Base-by-base conservation (phyloP, 768 basidiomycete species). In the Plicaturopsis crispa region DNA sequence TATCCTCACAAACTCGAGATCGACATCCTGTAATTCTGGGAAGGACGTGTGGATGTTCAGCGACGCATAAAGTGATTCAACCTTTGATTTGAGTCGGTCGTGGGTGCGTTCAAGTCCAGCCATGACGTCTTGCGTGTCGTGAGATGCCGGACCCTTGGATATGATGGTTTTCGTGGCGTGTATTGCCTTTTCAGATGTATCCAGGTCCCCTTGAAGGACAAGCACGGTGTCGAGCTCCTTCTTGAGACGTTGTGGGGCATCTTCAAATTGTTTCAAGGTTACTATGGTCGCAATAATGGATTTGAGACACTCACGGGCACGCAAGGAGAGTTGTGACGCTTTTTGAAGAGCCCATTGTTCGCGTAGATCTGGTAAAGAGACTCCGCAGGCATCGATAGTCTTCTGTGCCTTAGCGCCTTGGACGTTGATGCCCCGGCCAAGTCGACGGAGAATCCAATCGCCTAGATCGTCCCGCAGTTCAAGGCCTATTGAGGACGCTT, bases 211-310 rank as follows among this genome's bases (percentile, higher is more conserved):
- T 38, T 63, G 62, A 2, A 67, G 49, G 3, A 28, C 38, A 0
- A 67, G 39, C 0, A 67, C 41, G 0, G 44, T 42, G 32, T 64
- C 53, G 0, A 66, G 42, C 24, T 64, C 61, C 26, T 57, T 58
- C 23, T 60, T 60, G 3, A 66, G 44, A 2, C 48, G 35, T 0
- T 28, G 41, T 1, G 59, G 60, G 0, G 55, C 52, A 43, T 61
- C 60, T 60, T 24, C 3, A 37, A 20, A 35, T 30, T 22, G 17
- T 28, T 8, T 28, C 8, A 8, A 8, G 14, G 14, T 28, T 28
- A 14, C 10, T 28, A 14, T 28, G 14, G n/a, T n/a, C 14, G 26
- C 14, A 28, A 14, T 14, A 14, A 28, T 8, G 26, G 10, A 28
- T 8, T 28, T 28, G 14, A 28, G 26, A 18, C 22, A 41, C 43